Base-by-base conservation (phyloP, 805 yeast species). In the Grigorovia humatica region DNA sequence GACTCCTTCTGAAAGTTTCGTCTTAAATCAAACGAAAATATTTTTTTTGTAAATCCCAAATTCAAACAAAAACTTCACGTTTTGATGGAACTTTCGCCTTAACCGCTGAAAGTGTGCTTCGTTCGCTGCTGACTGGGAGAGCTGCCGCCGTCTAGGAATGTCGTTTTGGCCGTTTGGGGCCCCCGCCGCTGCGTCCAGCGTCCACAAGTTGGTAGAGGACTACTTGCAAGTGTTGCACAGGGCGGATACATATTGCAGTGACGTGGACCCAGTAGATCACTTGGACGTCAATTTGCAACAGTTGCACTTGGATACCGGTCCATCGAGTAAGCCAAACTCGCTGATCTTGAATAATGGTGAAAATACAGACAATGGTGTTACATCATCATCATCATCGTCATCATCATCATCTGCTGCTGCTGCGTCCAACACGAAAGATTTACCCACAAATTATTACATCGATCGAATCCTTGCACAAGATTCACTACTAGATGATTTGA, bases 111-210 rank as follows among this genome's bases (percentile, higher is more conserved):
- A 3, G 27, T 32, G 38, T 32, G 8, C 4, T 13, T 4, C 11
- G 11, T 32, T 13, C 15, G 5, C 38, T 13, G 11, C 15, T 32
- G 38, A 5, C 15, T 11, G 15, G 2, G 18, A 4, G 13, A 19
- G 5, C 45, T 17, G n/a, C 45, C 27, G 18, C 20, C 18, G n/a
- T 17, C 8, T 15, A 40, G 30, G 20, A 23, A 58, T 70, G 73
- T 68, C 73, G 12, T 68, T 70, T 58, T 70, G 74, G 74, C 73
- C 71, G 27, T 69, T 70, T 59, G 70, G 70, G 54, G 68, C 68
- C 52, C 60, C 58, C 44, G 53, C 54, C n/a, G 58, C 15, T 13
- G 17, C 43, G 32, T 38, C 48, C 55, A 18, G 58, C 65, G 30
- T 59, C 68, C 13, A 60, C 66, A 48, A 60, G 67, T 35, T 68